Base-by-base conservation (phyloP, 2,329 filamentous ascomycete genomes). In the Trichoderma sp. region DNA sequence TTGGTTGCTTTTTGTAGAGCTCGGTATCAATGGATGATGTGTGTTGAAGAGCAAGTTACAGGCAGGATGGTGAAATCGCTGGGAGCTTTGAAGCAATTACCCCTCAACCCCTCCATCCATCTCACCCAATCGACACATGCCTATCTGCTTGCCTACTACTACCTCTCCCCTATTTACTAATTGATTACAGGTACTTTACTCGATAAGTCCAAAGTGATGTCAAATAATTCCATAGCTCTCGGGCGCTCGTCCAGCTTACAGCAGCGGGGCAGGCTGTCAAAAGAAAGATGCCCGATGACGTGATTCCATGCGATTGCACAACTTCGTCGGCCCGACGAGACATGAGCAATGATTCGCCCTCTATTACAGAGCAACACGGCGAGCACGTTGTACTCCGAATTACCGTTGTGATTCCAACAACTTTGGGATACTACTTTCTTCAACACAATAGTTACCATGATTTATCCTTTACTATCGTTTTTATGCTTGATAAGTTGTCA, bases 261-360 rank as follows among this genome's bases (percentile, higher is more conserved):
- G 50, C 63, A 12, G 68, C 68, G 68, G 68, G 68, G 68, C 68
- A 71, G 16, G 16, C n/a, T 24, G 18, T 16, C 29, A 14, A 64
- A 27, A 16, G 45, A 35, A 41, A 41, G 31, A 66, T 16, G 60
- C 12, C 62, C 41, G 29, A 74, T 74, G 71, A 65, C 60, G 71
- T 74, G 71, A 41, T 74, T 38, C n/a, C 41, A 24, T 59, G 29
- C 31, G 41, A 74, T 74, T n/a, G 71, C 71, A 74, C 31, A 56
- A 74, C 65, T 21, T n/a, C 21, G 11, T 24, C 62, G 24, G 33
- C 11, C 60, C 31, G 33, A 35, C 60, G 14, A 5, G 9, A 35
- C 31, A 7, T 6, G 33, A 35, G 60, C 31, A n/a, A 6, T n/a
- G 31, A 63, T 31, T 21, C 31, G 50, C 50, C 50, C 24, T 56